Evolutionary conservation across 2,329 filamentous ascomycete species (phyloP), one percentile per base, ranked within the genome.

Genomic region (Hypoxylon sp.): DNA sequence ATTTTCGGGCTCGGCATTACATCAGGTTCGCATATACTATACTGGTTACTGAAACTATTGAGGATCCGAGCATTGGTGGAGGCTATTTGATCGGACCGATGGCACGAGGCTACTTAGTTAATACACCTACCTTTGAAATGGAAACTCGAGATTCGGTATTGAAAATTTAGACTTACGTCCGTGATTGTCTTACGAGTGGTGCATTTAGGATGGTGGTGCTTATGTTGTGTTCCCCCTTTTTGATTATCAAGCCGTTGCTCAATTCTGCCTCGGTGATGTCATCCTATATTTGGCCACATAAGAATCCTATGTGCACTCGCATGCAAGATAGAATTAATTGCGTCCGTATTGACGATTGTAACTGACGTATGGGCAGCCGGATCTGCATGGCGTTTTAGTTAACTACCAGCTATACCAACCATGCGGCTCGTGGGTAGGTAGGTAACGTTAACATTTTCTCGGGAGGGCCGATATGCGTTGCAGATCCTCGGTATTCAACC

Each of bases 121-220:
- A 19, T 17, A 49, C 49, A 57, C 53, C n/a, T n/a, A n/a, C n/a
- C n/a, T n/a, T n/a, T 53, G 40, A 42, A 53, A 45, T 53, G 49
- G 44, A 49, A 49, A 42, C 23, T 49, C 23, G 37, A 49, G 21
- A 36, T 49, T 57, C 53, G 53, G 53, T n/a, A n/a, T n/a, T n/a
- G n/a, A n/a, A n/a, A n/a, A n/a, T n/a, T n/a, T n/a, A n/a, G n/a
- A n/a, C n/a, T n/a, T n/a, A n/a, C n/a, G n/a, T n/a, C n/a, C n/a
- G n/a, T n/a, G n/a, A n/a, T n/a, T n/a, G n/a, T n/a, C n/a, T n/a
- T n/a, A n/a, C n/a, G n/a, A n/a, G n/a, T n/a, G n/a, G n/a, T n/a
- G n/a, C n/a, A n/a, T n/a, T n/a, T n/a, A n/a, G n/a, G n/a, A n/a
- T n/a, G n/a, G n/a, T n/a, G n/a, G n/a, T n/a, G n/a, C n/a, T n/a